Evolutionary conservation across 2,329 filamentous ascomycete species (phyloP), one percentile per base, ranked within the genome.

Genomic region (Plectosphaerella cucumerina): DNA sequence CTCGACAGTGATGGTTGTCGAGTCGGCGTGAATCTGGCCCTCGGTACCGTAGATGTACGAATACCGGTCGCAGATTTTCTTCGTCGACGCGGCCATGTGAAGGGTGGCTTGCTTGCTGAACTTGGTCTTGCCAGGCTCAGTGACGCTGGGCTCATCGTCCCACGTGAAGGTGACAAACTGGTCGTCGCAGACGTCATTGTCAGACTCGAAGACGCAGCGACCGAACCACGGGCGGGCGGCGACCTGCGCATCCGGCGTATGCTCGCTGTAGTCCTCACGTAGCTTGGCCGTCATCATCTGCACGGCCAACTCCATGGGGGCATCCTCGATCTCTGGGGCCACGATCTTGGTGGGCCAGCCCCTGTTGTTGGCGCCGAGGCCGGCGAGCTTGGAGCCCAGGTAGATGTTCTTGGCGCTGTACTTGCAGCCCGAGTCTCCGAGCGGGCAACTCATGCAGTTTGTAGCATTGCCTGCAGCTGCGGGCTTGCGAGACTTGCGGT

Each of bases 121-220:
- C 63, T 89, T 85, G 0, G 92, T 96, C 54, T 92, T 89, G 2
- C 92, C 90, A 3, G 93, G 86, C 93, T 97, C 97, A 68, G 97
- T 92, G 65, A 97, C 89, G 2, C 85, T 84, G 1, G 91, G 93
- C 15, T 87, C 90, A 43, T 95, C 89, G 12, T 91, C 87, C 91
- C 93, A 97, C 4, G 81, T 84, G 48, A 97, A 82, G 0, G 88
- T 93, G 18, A 97, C 94, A 22, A 87, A 80, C 67, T 97, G 93
- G 62, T 97, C 90, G 66, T 99, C 94, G 61, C 86, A 90, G 41
- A 97, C 94, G 62, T 95, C 85, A 69, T 97, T 99, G 70, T 96
- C 91, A 5, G 86, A 77, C 65, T 97, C 94, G 70, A 86, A 97
- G 2, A 97, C 94, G 64, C 94, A 99, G n/a, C 20, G 84, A 0